phyloP scores from a whole-genome alignment of 2,329 filamentous ascomycete species.

The Trichoderma arundinaceum region DNA sequence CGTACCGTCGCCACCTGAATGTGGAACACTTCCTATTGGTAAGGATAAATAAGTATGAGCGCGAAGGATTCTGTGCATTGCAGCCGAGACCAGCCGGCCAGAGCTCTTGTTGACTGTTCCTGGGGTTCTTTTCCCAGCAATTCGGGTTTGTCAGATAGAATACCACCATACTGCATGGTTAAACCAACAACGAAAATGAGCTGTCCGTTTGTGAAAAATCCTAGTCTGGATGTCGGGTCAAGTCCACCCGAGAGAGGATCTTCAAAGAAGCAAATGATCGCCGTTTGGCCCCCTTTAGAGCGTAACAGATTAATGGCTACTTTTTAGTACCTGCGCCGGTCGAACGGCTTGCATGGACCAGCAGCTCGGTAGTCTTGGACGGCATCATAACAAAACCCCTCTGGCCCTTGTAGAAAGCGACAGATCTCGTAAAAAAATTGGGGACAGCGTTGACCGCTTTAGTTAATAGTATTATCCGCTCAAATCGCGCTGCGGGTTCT shows the following conservation, averaged over 20 bases:
- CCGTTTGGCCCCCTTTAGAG: neutral
- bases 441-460: slow-evolving; percentile 1
- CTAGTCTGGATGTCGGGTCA: neutral
- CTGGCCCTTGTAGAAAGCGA: neutral
- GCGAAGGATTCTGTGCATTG: slow-evolving; percentile 13
- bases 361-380: slow-evolving; percentile 14
- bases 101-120: neutral
- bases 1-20: neutral
- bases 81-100: neutral
- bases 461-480: neutral
- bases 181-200: neutral
- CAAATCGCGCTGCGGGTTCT: slow-evolving; percentile 16
- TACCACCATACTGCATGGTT: neutral
- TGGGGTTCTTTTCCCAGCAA: slow-evolving; percentile 3
- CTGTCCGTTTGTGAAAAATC: neutral
- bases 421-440: neutral
- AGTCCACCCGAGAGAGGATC: neutral
- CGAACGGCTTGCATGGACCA: slow-evolving; percentile 25
- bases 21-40: slow-evolving; percentile 7
- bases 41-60: slow-evolving; percentile 11
- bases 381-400: neutral
- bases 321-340: slow-evolving; percentile 5
- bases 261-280: slow-evolving; percentile 13
- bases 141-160: slow-evolving; percentile 8
- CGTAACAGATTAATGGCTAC: neutral